Evolutionary conservation across 441 rosid genomes (phyloP).

Genomic region (Pelargonium cotyledonis): DNA sequence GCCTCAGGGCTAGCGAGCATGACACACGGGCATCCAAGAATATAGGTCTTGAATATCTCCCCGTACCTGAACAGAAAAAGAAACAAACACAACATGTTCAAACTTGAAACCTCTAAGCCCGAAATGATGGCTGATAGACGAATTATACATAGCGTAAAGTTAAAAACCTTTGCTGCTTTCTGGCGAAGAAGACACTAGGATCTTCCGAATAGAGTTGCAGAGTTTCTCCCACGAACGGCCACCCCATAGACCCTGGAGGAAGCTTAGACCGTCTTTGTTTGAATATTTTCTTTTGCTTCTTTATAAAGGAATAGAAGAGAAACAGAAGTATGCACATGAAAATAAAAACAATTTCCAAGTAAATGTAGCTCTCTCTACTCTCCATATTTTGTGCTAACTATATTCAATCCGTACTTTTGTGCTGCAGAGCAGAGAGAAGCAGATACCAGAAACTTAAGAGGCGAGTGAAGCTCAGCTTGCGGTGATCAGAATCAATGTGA

Average conservation of each 20-base stretch:
- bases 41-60: constrained; percentile 71
- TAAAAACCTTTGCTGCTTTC: constrained; percentile 1
- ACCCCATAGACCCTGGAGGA: constrained; percentile 3
- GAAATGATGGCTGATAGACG: neutral
- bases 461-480: too few relatives aligned
- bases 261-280: constrained; percentile 1
- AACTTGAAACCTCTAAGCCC: neutral
- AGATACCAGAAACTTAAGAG: too few relatives aligned
- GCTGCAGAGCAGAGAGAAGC: too few relatives aligned
- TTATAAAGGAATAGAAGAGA: neutral
- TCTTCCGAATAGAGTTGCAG: constrained; percentile 3
- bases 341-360: neutral
- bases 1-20: constrained; percentile 86
- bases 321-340: neutral
- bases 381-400: too few relatives aligned
- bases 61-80: constrained; percentile 45
- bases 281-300: neutral
- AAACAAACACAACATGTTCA: neutral
- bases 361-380: neutral
- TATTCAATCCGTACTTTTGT: too few relatives aligned
- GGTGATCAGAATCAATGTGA: too few relatives aligned
- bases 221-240: neutral
- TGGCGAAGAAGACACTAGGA: neutral
- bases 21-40: constrained; percentile 79
- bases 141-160: neutral